Base-by-base conservation (phyloP, 2,329 filamentous ascomycete genomes). In the Aspergillus ochraceoroseus region DNA sequence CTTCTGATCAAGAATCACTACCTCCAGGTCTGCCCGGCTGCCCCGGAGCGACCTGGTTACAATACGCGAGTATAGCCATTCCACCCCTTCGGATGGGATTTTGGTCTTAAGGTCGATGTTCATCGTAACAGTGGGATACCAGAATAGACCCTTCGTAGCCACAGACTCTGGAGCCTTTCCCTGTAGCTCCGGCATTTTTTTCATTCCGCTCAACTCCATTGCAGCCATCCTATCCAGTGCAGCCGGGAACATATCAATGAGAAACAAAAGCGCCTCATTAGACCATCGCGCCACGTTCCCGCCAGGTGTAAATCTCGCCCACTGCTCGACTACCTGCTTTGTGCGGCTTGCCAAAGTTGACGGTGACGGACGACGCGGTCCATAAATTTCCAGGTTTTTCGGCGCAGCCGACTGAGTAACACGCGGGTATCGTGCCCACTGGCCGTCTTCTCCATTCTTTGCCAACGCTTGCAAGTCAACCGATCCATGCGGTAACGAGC, bases 81-180 rank as follows among this genome's bases (percentile, higher is more conserved):
- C 80, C 1, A 79, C 77, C 0, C 86, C 85, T 28, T 77, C 75
- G 3, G 67, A 64, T 0, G 85, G 84, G 30, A 94, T 59, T 5
- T 72, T 61, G 58, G 83, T 85, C 69, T 90, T 92, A 26, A 88
- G 69, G 47, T 94, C 86, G 14, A 94, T 55, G 58, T 85, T 87
- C 57, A 92, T 64, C 12, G 81, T 67, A 1, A 94, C 63, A 0
- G 86, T 94, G 0, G 85, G 85, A 58, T 86, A 87, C 85, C 84
- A 88, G 52, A 78, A 79, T 61, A 38, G 65, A 2, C 64, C 63
- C 25, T 56, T 58, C 28, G 54, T 34, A 26, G 59, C 54, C 35
- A 58, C 41, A 30, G 11, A 19, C 26, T 15, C 51, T 45, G 17
- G 35, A 23, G 20, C 57, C 43, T 33, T 15, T 36, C 47, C 68